Percentiles rank a stretch among this genome's conserved stretches.
phyloP scores from a whole-genome alignment of 2,329 filamentous ascomycete genomes.

The Fusarium staphyleae region DNA sequence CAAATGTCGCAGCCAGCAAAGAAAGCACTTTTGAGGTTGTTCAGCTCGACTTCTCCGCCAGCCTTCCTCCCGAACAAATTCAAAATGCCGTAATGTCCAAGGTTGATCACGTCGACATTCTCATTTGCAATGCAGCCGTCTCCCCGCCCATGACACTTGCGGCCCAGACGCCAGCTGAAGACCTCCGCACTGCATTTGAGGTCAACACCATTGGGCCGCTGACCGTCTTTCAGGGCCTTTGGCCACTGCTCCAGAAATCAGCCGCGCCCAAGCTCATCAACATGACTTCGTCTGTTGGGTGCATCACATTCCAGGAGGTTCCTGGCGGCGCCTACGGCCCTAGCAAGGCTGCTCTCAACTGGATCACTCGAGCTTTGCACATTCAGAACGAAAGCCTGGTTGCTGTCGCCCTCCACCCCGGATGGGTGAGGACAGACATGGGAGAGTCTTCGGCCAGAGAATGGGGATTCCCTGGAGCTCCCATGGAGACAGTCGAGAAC shows the following conservation, averaged over 20 bases:
- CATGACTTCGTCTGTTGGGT: conserved; percentile 47
- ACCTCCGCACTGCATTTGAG: conserved; percentile 51
- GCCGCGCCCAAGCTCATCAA: conserved; percentile 46
- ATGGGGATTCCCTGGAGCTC: conserved; percentile 41
- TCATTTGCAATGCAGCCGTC: conserved; percentile 61
- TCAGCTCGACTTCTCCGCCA: conserved; percentile 48
- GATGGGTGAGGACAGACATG: conserved; percentile 47
- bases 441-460: conserved; percentile 44
- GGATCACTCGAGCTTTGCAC: conserved; percentile 43
- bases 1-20: conserved; percentile 36
- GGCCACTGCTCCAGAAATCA: conserved; percentile 46
- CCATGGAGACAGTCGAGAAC: conserved; percentile 43
- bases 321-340: conserved; percentile 47
- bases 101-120: conserved; percentile 54
- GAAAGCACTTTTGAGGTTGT: conserved; percentile 46
- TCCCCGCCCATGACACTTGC: conserved; percentile 42
- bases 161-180: conserved; percentile 40
- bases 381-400: conserved; percentile 39
- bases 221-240: conserved; percentile 41
- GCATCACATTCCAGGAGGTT: conserved; percentile 45
- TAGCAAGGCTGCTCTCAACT: conserved; percentile 48
- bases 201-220: conserved; percentile 54
- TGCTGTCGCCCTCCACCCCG: conserved; percentile 48
- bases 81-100: conserved; percentile 40
- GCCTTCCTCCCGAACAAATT: conserved; percentile 33